These are phyloP conservation scores for Moricandia arvensis DNA, from an alignment of 345 rosid species.

Conservation along the genomic window DNA sequence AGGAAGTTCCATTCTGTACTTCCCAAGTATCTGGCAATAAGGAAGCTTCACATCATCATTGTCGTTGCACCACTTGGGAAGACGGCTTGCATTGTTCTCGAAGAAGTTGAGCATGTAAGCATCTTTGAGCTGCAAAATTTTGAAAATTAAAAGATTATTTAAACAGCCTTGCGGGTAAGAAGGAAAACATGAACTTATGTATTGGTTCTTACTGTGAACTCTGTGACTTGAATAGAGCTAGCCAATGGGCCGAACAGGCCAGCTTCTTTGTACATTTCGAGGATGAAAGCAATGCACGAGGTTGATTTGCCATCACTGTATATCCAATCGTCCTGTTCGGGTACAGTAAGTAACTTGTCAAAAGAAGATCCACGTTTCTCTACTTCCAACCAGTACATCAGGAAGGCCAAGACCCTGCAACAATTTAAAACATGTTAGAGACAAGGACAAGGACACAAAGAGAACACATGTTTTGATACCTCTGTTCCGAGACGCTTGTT, in stretches of 20 bases:
- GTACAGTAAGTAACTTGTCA: slow-evolving; percentile 68
- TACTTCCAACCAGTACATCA: slow-evolving; percentile 78
- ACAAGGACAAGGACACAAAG: neutral
- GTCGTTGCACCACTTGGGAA: slow-evolving; percentile 92
- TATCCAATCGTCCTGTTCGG: slow-evolving; percentile 91
- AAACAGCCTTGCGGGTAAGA: neutral
- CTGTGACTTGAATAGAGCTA: slow-evolving; percentile 80
- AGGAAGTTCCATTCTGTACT: slow-evolving; percentile 89
- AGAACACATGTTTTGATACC: slow-evolving; percentile 42
- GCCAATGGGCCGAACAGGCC: slow-evolving; percentile 70
- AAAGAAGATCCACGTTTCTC: slow-evolving; percentile 87
- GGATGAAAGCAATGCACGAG: slow-evolving; percentile 86
- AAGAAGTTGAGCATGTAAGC: slow-evolving; percentile 73
- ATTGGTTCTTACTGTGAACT: slow-evolving; percentile 69
- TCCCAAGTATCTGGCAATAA: slow-evolving; percentile 84
- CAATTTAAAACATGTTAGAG: slow-evolving; percentile 2
- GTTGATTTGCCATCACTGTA: slow-evolving; percentile 91
- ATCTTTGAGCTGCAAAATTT: slow-evolving; percentile 67
- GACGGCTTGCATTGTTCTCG: slow-evolving; percentile 70
- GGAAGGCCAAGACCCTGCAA: slow-evolving; percentile 77
- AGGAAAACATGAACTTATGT: neutral
- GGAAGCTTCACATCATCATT: slow-evolving; percentile 73
- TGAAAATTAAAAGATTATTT: neutral
- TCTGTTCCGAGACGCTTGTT: slow-evolving; percentile 93
- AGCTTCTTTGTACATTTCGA: slow-evolving; percentile 93